These are phyloP conservation scores for Alternaria sp. DNA, from an alignment of 2,329 filamentous ascomycete genomes.

Conservation along the genomic window DNA sequence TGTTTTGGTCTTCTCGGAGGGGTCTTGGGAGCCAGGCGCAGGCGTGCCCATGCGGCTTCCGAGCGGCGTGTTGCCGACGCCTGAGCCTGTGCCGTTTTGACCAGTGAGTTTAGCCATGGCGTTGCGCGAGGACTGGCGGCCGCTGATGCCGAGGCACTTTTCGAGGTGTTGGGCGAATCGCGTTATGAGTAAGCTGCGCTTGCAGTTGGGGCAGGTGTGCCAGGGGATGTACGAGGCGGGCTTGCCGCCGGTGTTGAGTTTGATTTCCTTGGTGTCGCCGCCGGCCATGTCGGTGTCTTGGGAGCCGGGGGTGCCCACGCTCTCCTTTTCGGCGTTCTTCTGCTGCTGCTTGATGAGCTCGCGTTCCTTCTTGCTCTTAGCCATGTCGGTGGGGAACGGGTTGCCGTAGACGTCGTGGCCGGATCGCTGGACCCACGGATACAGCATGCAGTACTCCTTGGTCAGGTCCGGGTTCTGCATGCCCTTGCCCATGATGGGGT, in stretches of 20 bases:
- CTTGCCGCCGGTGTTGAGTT: conserved; percentile 57
- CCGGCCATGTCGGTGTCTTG: conserved; percentile 51
- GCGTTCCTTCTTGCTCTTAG: conserved; percentile 77
- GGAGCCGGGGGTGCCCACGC: conserved; percentile 53
- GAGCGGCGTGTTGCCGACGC: conserved; percentile 49
- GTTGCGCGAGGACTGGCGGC: conserved; percentile 57
- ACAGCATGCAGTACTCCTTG: conserved; percentile 76
- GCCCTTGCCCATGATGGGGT: conserved; percentile 74
- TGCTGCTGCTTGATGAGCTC: conserved; percentile 56
- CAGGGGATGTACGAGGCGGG: conserved; percentile 56
- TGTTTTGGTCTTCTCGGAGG: conserved; percentile 27
- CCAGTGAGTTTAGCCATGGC: conserved; percentile 55
- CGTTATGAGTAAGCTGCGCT: conserved; percentile 66
- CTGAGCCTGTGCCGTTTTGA: conserved; percentile 49
- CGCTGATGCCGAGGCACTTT: conserved; percentile 65
- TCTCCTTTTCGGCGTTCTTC: conserved; percentile 51
- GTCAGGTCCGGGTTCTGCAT: conserved; percentile 66
- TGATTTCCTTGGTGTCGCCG: conserved; percentile 51
- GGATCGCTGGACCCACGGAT: conserved; percentile 76
- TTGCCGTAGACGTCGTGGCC: conserved; percentile 84
- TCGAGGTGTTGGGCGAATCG: conserved; percentile 67
- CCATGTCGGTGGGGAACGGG: conserved; percentile 76
- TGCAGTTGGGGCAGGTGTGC: conserved; percentile 66
- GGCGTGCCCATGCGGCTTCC: conserved; percentile 52
- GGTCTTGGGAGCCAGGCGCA: conserved; percentile 44